These are phyloP conservation scores for Setaria italica DNA, from an alignment of 202 grass and related monocot genomes.

Conservation along the genomic window DNA sequence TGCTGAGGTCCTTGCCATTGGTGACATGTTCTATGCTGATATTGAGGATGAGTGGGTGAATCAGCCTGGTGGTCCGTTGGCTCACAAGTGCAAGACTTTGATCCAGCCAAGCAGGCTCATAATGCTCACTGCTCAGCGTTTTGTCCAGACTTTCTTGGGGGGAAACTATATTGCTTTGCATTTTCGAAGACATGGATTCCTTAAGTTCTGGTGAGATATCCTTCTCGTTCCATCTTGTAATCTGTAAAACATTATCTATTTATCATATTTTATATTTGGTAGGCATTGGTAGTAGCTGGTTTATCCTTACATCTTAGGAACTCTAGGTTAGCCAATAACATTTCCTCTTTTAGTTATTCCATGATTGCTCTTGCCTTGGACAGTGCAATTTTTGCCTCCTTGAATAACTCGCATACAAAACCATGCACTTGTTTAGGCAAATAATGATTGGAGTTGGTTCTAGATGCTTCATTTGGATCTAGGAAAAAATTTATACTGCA, in stretches of 20 bases:
- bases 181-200: slow-evolving; percentile 93
- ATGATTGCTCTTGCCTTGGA: slow-evolving; percentile 22
- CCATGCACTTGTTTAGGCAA: slow-evolving; percentile 28
- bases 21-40: slow-evolving; percentile 95
- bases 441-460: slow-evolving; percentile 9
- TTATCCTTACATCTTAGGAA: background rate
- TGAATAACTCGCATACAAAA: slow-evolving; percentile 29
- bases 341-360: slow-evolving; percentile 33
- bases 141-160: slow-evolving; percentile 94
- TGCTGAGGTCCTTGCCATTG: slow-evolving; percentile 78
- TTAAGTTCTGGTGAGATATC: slow-evolving; percentile 84
- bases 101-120: slow-evolving; percentile 81
- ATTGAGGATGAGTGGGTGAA: slow-evolving; percentile 92
- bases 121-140: slow-evolving; percentile 82
- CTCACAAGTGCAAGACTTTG: slow-evolving; percentile 86
- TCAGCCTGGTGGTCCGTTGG: slow-evolving; percentile 84
- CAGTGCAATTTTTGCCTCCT: background rate
- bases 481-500: slow-evolving; percentile 30
- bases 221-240: slow-evolving; percentile 21
- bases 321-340: background rate
- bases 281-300: slow-evolving; percentile 19
- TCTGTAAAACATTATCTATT: slow-evolving; percentile 11
- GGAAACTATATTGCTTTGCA: slow-evolving; percentile 91
- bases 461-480: slow-evolving; percentile 38
- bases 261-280: background rate